Base-by-base conservation (phyloP, 352 stramenopile species). In the Plasmopara viticola region DNA sequence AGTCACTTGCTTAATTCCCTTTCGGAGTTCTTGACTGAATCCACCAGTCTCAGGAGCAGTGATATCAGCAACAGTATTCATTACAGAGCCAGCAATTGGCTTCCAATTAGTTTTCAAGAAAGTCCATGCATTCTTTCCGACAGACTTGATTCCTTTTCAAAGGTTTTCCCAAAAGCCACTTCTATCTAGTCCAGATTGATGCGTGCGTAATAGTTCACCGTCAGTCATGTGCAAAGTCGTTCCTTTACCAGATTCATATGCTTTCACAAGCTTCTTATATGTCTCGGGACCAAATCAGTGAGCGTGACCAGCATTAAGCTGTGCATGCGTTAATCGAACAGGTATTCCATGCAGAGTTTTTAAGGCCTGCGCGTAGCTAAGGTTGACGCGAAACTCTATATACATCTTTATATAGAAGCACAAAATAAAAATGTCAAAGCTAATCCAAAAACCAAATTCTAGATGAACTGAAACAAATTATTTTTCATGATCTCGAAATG, bases 21-120 rank as follows among this genome's bases (percentile, higher is more conserved):
- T 44, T 28, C 37, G 5, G 15, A 44, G 4, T 10, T 44, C 39
- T 20, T 44, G 39, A 44, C 39, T 44, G 9, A 44, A 28, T 10
- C 31, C 31, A 35, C 10, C 31, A 8, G 10, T 35, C 10, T 35
- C 31, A 12, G 31, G 10, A 12, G 41, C 41, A 15, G 15, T 48
- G 28, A 51, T 51, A 51, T 51, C 44, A 28, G n/a, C 44, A 51
- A 51, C 30, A 30, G 44, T 51, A 41, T 51, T 30, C 44, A 51
- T 51, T 51, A 51, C 30, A 29, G 15, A 51, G 13, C 44, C 44
- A 31, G 45, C 45, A 40, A 39, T 49, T 39, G 44, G 44, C 15
- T 49, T 49, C 44, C 44, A 49, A 17, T 42, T 51, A 20, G 42
- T 45, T 45, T 53, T 53, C 37, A 44, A n/a, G 35, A 53, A 44